These are phyloP conservation scores for barrel medic (Medicago truncatula) DNA, from an alignment of 306 rosid genomes.

Conservation along the genomic window DNA sequence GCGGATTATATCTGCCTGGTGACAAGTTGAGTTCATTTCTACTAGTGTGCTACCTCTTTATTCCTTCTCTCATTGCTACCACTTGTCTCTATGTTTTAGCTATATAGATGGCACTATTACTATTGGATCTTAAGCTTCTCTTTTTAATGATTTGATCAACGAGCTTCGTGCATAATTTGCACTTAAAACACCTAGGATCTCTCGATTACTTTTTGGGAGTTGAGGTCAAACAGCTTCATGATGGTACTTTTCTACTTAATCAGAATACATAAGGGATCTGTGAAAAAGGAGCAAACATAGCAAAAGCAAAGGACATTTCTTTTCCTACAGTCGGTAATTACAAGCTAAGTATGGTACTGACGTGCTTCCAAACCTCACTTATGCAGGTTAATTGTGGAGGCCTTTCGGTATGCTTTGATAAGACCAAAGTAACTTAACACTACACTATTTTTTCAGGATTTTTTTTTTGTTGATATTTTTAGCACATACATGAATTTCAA, in stretches of 20 bases:
- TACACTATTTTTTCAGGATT: conserved; percentile 16
- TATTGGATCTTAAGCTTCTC: background rate
- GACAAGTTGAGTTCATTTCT: background rate
- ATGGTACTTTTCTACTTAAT: background rate
- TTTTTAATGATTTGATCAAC: background rate
- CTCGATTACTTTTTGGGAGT: background rate
- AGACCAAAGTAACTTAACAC: background rate
- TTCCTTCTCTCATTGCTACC: background rate
- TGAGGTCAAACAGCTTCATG: background rate
- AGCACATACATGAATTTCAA: conserved; percentile 31
- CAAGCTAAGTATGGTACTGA: background rate
- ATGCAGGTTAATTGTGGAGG: background rate
- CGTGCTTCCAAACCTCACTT: background rate
- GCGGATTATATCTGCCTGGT: background rate
- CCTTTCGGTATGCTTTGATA: background rate
- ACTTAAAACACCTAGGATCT: background rate
- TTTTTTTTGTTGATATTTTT: conserved; percentile 27
- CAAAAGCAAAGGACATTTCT: background rate
- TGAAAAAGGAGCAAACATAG: background rate
- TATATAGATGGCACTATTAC: background rate
- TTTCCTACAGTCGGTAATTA: conserved; percentile 1
- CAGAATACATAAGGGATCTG: background rate
- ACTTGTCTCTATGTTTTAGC: background rate
- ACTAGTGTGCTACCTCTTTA: background rate
- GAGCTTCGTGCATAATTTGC: background rate